phyloP scores from a whole-genome alignment of 805 yeast species.

The Saccharomycopsis selenospora region DNA sequence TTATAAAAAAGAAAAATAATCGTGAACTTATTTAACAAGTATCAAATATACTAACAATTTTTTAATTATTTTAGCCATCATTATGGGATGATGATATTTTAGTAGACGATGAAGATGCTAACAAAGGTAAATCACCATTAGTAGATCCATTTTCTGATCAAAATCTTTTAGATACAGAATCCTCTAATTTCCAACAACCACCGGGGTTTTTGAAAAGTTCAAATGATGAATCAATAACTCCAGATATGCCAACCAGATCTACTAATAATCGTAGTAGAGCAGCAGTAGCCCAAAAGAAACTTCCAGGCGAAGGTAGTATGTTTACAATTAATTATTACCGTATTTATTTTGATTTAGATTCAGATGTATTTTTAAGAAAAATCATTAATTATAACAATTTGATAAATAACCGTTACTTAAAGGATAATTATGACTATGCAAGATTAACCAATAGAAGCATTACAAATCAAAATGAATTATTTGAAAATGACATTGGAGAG shows the following conservation, averaged over 20 bases:
- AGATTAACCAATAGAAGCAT: neutral
- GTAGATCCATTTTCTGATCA: neutral
- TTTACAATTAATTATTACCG: conserved; percentile 55
- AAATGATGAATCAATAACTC: neutral
- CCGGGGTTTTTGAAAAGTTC: conserved; percentile 1
- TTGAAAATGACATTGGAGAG: conserved; percentile 48
- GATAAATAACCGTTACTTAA: conserved; percentile 26
- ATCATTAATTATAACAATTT: conserved; percentile 55
- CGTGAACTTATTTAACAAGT: too few species aligned
- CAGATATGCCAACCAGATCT: neutral
- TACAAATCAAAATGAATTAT: conserved; percentile 26
- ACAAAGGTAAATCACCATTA: neutral
- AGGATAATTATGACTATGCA: neutral
- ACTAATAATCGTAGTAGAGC: neutral
- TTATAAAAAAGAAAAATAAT: too few species aligned
- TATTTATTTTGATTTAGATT: conserved; percentile 62
- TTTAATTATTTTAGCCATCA: neutral
- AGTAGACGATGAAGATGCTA: neutral
- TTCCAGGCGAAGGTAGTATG: conserved; percentile 34
- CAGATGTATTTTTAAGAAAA: conserved; percentile 51
- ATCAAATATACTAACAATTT: neutral
- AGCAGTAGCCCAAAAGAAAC: neutral
- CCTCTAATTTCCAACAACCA: neutral
- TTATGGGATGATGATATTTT: conserved; percentile 2
- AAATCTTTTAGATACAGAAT: neutral